phyloP scores from a whole-genome alignment of 768 basidiomycete species.

The Phanerodontia chrysosporium region DNA sequence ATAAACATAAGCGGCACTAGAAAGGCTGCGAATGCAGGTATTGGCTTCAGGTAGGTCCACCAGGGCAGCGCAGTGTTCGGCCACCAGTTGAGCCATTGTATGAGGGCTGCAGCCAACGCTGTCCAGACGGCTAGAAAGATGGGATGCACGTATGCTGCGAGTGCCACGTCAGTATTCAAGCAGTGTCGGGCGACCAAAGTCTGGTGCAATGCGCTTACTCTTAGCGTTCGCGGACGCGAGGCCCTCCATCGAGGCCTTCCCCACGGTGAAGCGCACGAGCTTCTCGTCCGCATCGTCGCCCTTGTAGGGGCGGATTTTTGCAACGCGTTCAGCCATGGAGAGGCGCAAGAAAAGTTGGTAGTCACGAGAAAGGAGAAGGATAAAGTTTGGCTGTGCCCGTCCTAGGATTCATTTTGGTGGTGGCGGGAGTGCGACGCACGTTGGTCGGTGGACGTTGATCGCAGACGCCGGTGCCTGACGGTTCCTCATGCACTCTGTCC shows the following conservation, averaged over 20 bases:
- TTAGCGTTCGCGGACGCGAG: conserved; percentile 63
- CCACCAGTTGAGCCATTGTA: conserved; percentile 66
- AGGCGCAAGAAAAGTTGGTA: background rate
- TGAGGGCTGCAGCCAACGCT: conserved; percentile 50
- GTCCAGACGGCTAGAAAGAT: conserved; percentile 60
- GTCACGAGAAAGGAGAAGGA: background rate
- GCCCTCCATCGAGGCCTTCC: conserved; percentile 61
- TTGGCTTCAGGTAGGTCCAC: conserved; percentile 49
- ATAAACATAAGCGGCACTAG: conserved; percentile 62
- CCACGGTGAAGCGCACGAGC: conserved; percentile 57
- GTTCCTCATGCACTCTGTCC: background rate
- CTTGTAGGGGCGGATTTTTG: conserved; percentile 48
- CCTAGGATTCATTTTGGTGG: background rate
- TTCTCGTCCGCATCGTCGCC: conserved; percentile 61
- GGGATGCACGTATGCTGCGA: conserved; percentile 57
- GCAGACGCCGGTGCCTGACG: background rate
- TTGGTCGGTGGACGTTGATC: background rate
- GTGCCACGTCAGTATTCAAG: conserved; percentile 5
- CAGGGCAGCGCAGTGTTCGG: conserved; percentile 43
- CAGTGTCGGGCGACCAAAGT: background rate
- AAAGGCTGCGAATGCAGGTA: conserved; percentile 64
- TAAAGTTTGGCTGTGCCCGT: background rate
- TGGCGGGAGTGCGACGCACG: background rate
- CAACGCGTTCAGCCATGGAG: conserved; percentile 21
- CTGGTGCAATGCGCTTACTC: conserved; percentile 34